Percentiles rank a stretch among this genome's conserved stretches.
phyloP scores from a whole-genome alignment of 345 rosid species.

The Microcos paniculata region DNA sequence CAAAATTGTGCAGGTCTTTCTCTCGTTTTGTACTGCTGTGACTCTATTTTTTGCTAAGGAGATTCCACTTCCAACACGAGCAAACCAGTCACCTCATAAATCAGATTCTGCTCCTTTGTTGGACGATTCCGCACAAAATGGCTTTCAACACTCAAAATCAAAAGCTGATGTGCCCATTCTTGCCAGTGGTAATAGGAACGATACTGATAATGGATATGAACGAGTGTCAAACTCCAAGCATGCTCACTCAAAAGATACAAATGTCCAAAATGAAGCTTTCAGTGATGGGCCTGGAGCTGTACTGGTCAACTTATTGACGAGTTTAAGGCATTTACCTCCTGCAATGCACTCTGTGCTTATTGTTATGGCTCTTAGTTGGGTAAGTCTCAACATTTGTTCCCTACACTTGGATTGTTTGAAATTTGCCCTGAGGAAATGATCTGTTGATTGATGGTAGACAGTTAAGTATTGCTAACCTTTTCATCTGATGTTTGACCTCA shows the following conservation, averaged over 20 bases:
- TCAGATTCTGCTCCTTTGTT: conserved; percentile 88
- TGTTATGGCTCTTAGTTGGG: conserved; percentile 99
- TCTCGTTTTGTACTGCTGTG: conserved; percentile 74
- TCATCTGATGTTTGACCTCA: conserved; percentile 2
- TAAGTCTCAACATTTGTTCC: conserved; percentile 30
- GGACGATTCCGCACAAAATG: conserved; percentile 48
- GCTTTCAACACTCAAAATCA: conserved; percentile 44
- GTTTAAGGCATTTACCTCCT: conserved; percentile 92
- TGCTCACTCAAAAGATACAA: conserved; percentile 36
- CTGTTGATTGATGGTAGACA: not conserved
- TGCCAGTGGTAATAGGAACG: conserved; percentile 34
- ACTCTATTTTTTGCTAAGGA: conserved; percentile 89
- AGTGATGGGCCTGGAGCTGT: conserved; percentile 90
- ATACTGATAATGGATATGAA: conserved; percentile 37
- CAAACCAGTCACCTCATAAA: conserved; percentile 36
- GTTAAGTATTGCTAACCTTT: not conserved
- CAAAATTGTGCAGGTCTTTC: conserved; percentile 64
- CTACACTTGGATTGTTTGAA: not conserved
- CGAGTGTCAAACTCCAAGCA: conserved; percentile 31
- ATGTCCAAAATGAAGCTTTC: conserved; percentile 46
- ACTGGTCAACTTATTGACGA: conserved; percentile 83
- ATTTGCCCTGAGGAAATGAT: not conserved
- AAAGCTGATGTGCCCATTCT: conserved; percentile 31
- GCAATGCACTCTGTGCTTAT: conserved; percentile 89
- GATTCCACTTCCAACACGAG: conserved; percentile 54